Conservation (phyloP, 1,284 basidiomycete genomes). For the Microbotryomycetes sp. region DNA sequence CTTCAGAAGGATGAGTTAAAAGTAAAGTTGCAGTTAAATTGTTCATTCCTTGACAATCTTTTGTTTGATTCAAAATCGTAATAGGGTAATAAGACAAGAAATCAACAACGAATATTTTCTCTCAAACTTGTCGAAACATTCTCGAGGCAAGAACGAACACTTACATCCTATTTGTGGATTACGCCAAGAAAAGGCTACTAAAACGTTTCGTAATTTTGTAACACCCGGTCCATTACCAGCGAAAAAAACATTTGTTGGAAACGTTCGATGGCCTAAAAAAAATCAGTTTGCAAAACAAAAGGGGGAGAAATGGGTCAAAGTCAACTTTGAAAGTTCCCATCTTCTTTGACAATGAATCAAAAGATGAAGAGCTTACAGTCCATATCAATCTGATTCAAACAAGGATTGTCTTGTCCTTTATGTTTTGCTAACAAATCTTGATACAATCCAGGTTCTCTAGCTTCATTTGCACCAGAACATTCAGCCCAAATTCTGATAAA, state of each 20-base stretch:
- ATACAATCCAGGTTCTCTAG: constrained; percentile 86
- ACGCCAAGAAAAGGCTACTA: constrained; percentile 81
- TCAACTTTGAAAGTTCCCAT: constrained; percentile 22
- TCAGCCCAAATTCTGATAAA: constrained; percentile 61
- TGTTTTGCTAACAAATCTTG: constrained; percentile 65
- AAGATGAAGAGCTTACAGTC: constrained; percentile 58
- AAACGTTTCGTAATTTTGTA: constrained; percentile 77
- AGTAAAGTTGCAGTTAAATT: constrained; percentile 87
- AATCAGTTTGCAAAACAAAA: neutral
- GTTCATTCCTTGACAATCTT: constrained; percentile 82
- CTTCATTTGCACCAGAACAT: constrained; percentile 83
- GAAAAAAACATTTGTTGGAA: constrained; percentile 95
- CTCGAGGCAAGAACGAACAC: neutral
- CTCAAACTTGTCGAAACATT: neutral
- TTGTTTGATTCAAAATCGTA: neutral
- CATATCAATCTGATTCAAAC: constrained; percentile 80
- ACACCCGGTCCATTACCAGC: constrained; percentile 92
- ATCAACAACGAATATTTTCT: constrained; percentile 33
- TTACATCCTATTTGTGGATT: constrained; percentile 44
- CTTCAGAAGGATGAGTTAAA: constrained; percentile 84
- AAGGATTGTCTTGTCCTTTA: constrained; percentile 53
- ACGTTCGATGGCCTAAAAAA: constrained; percentile 53
- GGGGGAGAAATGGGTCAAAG: neutral
- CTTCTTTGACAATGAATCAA: neutral
- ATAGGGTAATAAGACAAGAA: no score